Base-by-base conservation (phyloP, 352 stramenopile genomes). In the Saprolegnia parasitica region DNA sequence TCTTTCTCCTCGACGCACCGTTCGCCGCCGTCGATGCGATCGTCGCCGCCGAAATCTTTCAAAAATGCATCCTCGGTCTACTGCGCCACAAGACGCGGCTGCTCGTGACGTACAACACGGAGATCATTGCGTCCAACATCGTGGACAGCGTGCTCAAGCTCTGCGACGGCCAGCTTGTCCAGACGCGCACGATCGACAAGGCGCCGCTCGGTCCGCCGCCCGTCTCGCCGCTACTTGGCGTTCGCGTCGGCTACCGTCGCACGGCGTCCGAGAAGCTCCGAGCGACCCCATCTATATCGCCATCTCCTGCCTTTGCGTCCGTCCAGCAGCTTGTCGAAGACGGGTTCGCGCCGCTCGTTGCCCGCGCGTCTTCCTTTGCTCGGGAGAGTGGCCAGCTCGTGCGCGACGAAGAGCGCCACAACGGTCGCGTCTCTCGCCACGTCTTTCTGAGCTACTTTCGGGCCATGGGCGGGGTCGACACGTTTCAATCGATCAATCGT, bases 1-100 rank as follows among this genome's bases (percentile, higher is more conserved):
- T 98, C 24, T 93, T 89, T 73, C 49, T 98, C 4, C 75, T 98
- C 3, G 93, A 98, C 71, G 90, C 97, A 71, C 78, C 86, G 15
- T 73, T 98, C 1, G 79, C 76, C 42, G 91, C 91, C 20, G 92
- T 98, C 0, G 93, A 98, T 75, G 85, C 82, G 46, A 75, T 85
- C 46, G 79, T 87, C 5, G 78, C 83, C 56, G 83, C 76, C 67
- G 76, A 85, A 18, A 79, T 87, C 23, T 80, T 87, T 29, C 73
- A 74, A 16, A 83, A 85, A 72, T 87, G 79, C 50, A 77, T 87
- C 58, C 71, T 83, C 26, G 71, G 83, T 32, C 56, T 87, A 16
- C 67, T 87, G 26, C 78, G 77, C 21, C 74, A 83, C 55, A 87
- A 87, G 58, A 87, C 79, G 0, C 72, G 84, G 37, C 23, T 87